These are phyloP conservation scores for Zygoascus sp. DNA, from an alignment of 1,139 yeast genomes.

Conservation along the genomic window DNA sequence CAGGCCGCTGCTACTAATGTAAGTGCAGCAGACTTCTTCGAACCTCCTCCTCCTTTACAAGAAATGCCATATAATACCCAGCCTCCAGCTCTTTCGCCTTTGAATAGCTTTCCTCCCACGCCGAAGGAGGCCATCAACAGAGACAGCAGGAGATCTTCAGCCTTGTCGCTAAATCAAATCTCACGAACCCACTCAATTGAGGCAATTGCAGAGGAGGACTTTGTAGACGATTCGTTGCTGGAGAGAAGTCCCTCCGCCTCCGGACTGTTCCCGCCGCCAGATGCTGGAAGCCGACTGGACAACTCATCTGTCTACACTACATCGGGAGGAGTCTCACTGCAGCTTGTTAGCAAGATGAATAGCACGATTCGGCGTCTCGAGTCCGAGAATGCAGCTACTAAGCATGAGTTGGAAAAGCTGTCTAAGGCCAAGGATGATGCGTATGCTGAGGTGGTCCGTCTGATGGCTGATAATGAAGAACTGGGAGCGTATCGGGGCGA, in stretches of 20 bases:
- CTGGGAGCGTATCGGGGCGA: constrained; percentile 40
- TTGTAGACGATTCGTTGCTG: background rate
- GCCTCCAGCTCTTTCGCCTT: background rate
- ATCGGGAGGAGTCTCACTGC: constrained; percentile 44
- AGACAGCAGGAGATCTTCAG: constrained; percentile 1
- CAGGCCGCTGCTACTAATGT: background rate
- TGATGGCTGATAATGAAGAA: constrained; percentile 52
- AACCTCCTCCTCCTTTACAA: background rate
- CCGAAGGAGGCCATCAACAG: background rate
- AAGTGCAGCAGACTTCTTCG: background rate
- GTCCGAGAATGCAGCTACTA: constrained; percentile 62
- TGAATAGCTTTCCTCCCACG: background rate
- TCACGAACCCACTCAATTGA: constrained; percentile 1
- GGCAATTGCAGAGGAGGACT: constrained; percentile 10
- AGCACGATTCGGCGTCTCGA: constrained; percentile 75
- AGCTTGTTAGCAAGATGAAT: constrained; percentile 66
- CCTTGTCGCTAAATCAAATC: background rate
- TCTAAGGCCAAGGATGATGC: constrained; percentile 58
- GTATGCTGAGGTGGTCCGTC: constrained; percentile 58
- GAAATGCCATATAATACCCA: constrained; percentile 1
- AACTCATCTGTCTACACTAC: constrained; percentile 27
- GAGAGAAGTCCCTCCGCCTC: constrained; percentile 1
- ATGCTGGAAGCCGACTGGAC: constrained; percentile 19
- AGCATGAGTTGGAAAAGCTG: constrained; percentile 57
- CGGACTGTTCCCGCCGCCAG: constrained; percentile 6